These are phyloP conservation scores for Camelina neglecta DNA, from an alignment of 345 rosid genomes.

Conservation along the genomic window DNA sequence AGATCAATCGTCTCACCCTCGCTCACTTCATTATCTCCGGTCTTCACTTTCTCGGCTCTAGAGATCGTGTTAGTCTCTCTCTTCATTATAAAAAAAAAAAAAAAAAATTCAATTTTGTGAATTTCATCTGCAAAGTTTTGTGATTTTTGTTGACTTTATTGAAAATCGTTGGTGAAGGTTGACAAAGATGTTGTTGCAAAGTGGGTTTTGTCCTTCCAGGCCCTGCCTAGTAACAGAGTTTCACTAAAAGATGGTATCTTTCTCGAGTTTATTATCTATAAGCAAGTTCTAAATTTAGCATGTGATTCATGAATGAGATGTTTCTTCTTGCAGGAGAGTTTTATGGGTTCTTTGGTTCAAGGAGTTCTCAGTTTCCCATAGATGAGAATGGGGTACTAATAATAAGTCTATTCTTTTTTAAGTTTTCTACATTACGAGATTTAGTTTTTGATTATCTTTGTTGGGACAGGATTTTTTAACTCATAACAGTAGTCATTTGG, in stretches of 20 bases:
- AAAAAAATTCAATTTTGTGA: no score
- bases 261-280: not conserved
- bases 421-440: not conserved
- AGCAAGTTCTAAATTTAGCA: not conserved
- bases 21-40: conserved; percentile 85
- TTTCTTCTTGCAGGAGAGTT: conserved; percentile 65
- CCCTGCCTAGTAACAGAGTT: conserved; percentile 54
- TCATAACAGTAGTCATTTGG: conserved; percentile 72
- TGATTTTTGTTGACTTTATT: not conserved
- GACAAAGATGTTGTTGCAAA: conserved; percentile 62
- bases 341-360: conserved; percentile 81
- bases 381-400: conserved; percentile 58
- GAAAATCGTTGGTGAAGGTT: conserved; percentile 49
- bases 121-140: no score
- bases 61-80: conserved; percentile 55
- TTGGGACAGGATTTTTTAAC: conserved; percentile 51
- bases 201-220: conserved; percentile 89
- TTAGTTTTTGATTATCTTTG: not conserved
- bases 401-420: not conserved
- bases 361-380: conserved; percentile 68
- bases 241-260: conserved; percentile 58
- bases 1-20: conserved; percentile 87
- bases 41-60: conserved; percentile 72
- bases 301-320: conserved; percentile 2
- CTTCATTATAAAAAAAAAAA: no score